phyloP scores from a whole-genome alignment of 495 filamentous ascomycete genomes.

The Lindgomyces ingoldianus region DNA sequence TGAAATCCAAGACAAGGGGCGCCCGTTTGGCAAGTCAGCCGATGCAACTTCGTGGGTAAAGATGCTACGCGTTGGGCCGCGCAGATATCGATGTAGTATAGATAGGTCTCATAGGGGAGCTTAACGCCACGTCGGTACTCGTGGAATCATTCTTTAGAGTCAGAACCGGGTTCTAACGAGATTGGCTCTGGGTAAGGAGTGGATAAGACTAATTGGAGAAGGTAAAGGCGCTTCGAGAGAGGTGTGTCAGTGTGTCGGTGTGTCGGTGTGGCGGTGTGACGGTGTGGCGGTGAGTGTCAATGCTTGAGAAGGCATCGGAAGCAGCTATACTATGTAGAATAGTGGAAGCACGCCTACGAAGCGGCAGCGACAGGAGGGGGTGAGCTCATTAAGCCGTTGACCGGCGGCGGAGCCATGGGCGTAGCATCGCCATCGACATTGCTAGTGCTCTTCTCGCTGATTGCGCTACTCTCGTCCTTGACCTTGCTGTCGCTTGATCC shows the following conservation, averaged over 20 bases:
- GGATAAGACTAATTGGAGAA: background rate
- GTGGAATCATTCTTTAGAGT: background rate
- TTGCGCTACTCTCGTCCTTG: slow-evolving; percentile 67
- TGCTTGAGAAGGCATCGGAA: too few species aligned
- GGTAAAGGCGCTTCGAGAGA: too few species aligned
- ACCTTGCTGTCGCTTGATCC: slow-evolving; percentile 76
- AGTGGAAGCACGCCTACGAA: slow-evolving; percentile 41
- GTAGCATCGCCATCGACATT: slow-evolving; percentile 53
- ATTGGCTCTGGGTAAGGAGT: background rate
- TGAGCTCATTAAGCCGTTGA: slow-evolving; percentile 45
- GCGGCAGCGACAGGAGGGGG: slow-evolving; percentile 49
- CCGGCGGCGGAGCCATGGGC: slow-evolving; percentile 36
- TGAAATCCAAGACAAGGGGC: background rate
- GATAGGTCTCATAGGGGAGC: too few species aligned
- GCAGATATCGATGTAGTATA: background rate
- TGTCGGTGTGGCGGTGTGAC: too few species aligned
- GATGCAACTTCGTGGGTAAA: background rate
- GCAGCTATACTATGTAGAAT: too few species aligned
- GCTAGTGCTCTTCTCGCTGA: slow-evolving; percentile 68
- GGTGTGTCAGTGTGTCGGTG: too few species aligned
- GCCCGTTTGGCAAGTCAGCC: background rate
- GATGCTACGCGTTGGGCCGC: background rate
- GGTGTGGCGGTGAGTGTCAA: too few species aligned
- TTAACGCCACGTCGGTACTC: background rate
- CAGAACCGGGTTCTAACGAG: background rate